These are phyloP conservation scores for Suhomyces kilbournensis DNA, from an alignment of 805 yeast species.

Conservation along the genomic window DNA sequence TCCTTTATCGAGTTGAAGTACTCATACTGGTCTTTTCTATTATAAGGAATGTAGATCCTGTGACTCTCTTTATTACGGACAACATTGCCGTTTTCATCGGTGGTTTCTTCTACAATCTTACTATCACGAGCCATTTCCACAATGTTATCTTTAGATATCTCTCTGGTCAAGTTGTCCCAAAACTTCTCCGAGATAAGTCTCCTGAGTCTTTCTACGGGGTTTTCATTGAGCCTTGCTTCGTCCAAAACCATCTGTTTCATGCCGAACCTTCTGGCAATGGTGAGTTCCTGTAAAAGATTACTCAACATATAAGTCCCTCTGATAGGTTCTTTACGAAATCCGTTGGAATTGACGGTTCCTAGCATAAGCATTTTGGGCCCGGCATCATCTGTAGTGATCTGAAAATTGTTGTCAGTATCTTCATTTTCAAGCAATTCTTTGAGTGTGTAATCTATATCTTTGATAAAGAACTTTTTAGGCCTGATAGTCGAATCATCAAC, in stretches of 20 bases:
- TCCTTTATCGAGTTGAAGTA: constrained; percentile 57
- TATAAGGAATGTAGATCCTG: constrained; percentile 72
- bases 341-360: constrained; percentile 83
- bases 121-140: constrained; percentile 74
- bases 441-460: constrained; percentile 72
- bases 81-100: constrained; percentile 29
- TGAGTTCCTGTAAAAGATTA: constrained; percentile 81
- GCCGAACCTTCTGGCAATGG: constrained; percentile 80
- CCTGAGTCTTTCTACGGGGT: constrained; percentile 75
- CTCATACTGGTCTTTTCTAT: constrained; percentile 67
- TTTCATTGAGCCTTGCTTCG: constrained; percentile 80
- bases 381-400: constrained; percentile 80
- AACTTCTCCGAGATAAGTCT: constrained; percentile 73
- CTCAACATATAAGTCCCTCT: constrained; percentile 89
- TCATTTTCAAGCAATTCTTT: constrained; percentile 66
- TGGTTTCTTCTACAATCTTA: constrained; percentile 56
- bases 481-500: constrained; percentile 25
- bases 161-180: constrained; percentile 78
- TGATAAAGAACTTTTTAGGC: constrained; percentile 61
- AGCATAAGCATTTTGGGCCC: constrained; percentile 80
- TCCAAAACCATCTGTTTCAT: constrained; percentile 75
- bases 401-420: constrained; percentile 82
- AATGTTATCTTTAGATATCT: constrained; percentile 59
- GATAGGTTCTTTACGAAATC: constrained; percentile 67
- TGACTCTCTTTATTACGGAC: constrained; percentile 54